Percentiles rank a stretch among this genome's conserved stretches.
These are phyloP conservation scores for Phylloporus sp. DNA, from an alignment of 1,284 basidiomycete genomes.

Conservation along the genomic window DNA sequence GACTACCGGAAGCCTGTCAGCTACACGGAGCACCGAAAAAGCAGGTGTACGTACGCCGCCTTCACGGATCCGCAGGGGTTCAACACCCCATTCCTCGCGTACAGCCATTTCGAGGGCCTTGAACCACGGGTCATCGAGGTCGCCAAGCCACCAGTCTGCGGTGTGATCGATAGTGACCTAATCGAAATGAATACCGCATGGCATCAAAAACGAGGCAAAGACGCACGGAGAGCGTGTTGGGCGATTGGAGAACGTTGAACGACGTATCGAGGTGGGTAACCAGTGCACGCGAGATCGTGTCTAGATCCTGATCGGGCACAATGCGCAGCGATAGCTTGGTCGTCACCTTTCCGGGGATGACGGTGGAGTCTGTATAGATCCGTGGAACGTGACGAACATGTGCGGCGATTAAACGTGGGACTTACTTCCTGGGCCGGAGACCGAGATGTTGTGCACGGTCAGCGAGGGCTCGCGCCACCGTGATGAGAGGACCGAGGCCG, in stretches of 20 bases:
- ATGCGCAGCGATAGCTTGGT: slow-evolving; percentile 89
- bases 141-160: slow-evolving; percentile 96
- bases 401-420: slow-evolving; percentile 9
- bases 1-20: slow-evolving; percentile 57
- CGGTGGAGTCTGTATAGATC: slow-evolving; percentile 70
- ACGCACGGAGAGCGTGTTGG: slow-evolving; percentile 76
- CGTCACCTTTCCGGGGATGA: slow-evolving; percentile 85
- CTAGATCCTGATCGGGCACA: slow-evolving; percentile 91
- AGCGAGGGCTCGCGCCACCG: slow-evolving; percentile 84
- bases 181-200: not conserved
- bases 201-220: not conserved
- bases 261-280: slow-evolving; percentile 64
- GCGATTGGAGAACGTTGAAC: slow-evolving; percentile 71
- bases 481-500: slow-evolving; percentile 72
- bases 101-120: slow-evolving; percentile 83
- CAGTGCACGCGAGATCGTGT: slow-evolving; percentile 71
- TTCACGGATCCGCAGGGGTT: slow-evolving; percentile 90
- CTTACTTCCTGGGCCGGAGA: slow-evolving; percentile 79
- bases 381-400: not conserved
- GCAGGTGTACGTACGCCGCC: slow-evolving; percentile 78
- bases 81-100: slow-evolving; percentile 83
- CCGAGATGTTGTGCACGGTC: slow-evolving; percentile 74
- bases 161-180: slow-evolving; percentile 84
- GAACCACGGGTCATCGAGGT: slow-evolving; percentile 85
- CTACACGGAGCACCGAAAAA: not conserved